Base-by-base conservation (phyloP, 2,329 filamentous ascomycete species). In the Penicillium janthinellum region DNA sequence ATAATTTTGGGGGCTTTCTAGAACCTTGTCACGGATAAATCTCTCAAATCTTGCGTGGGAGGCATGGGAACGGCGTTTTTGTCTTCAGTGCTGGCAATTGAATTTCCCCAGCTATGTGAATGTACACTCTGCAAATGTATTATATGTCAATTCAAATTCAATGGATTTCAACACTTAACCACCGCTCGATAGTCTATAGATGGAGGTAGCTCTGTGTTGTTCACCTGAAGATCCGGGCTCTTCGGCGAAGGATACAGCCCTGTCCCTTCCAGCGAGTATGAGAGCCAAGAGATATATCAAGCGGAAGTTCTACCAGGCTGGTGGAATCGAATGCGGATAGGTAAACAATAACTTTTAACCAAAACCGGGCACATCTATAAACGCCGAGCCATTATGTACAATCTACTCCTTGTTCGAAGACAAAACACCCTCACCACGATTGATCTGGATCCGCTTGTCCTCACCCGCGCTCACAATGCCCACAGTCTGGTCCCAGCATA, bases 371-470 rank as follows among this genome's bases (percentile, higher is more conserved):
- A 67, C 68, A 67, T 65, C 69, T 69, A 64, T 66, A 64, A 70
- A 73, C 69, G 66, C 71, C 70, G 62, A 55, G 59, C 59, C 64
- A 61, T 64, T 70, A 70, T 71, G 67, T 64, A 64, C 67, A 72
- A 67, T 62, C 63, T 64, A 65, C 62, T 65, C 56, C 61, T 67
- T 70, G 22, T 50, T 60, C 11, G 73, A 73, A 54, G 70, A 75
- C 53, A 78, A 62, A 54, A 80, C 74, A 34, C 77, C 84, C 63
- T 84, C 82, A 17, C 87, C 88, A 66, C 85, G 84, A 77, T 99
- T 97, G 61, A 99, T 87, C 81, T 99, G 95, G 70, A 99, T 88
- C 80, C 86, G 88, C 81, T 95, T 96, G 73, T 99, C 95, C 83
- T 98, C 93, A 15, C 94, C 92, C 45, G 83, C 92, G 71, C 91